Conservation (phyloP, 192 early-diverging fungal genomes). For the Coemansia brasiliensis region DNA sequence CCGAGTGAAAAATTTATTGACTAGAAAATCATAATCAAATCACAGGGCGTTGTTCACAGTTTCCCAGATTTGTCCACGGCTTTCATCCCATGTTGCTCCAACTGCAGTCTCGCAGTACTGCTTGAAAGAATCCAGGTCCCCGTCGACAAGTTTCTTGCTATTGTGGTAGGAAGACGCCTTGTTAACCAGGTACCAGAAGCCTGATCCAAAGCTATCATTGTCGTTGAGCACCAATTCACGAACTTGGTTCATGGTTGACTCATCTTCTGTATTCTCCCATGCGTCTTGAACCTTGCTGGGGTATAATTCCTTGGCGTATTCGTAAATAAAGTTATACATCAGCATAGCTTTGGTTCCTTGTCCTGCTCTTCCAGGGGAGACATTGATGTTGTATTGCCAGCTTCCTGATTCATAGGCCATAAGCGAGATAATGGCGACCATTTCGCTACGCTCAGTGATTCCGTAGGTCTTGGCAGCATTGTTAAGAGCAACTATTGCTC, state of each 20-base stretch:
- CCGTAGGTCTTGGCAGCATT: conserved; percentile 22
- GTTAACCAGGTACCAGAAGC: conserved; percentile 43
- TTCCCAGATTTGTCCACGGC: conserved; percentile 22
- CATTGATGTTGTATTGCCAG: conserved; percentile 40
- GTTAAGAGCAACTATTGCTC: conserved; percentile 24
- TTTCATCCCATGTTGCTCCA: conserved; percentile 19
- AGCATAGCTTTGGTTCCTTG: conserved; percentile 44
- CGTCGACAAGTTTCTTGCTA: conserved; percentile 23
- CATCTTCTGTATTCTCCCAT: neutral
- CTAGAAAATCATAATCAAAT: neutral
- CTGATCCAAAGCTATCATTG: conserved; percentile 53
- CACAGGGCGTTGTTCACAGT: conserved; percentile 28
- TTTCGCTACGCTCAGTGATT: conserved; percentile 26
- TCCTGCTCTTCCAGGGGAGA: conserved; percentile 6
- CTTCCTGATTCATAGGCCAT: conserved; percentile 35
- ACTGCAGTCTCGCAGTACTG: conserved; percentile 38
- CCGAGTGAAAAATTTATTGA: neutral
- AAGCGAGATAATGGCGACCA: conserved; percentile 27
- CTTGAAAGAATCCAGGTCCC: conserved; percentile 38
- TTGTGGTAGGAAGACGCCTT: conserved; percentile 24
- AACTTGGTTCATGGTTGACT: conserved; percentile 22
- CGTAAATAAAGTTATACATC: conserved; percentile 21
- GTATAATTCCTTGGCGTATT: conserved; percentile 29
- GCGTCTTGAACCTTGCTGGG: conserved; percentile 1
- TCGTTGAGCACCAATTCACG: conserved; percentile 41